These are phyloP conservation scores for Alternaria sp. DNA, from an alignment of 2,329 filamentous ascomycete genomes.

Conservation along the genomic window DNA sequence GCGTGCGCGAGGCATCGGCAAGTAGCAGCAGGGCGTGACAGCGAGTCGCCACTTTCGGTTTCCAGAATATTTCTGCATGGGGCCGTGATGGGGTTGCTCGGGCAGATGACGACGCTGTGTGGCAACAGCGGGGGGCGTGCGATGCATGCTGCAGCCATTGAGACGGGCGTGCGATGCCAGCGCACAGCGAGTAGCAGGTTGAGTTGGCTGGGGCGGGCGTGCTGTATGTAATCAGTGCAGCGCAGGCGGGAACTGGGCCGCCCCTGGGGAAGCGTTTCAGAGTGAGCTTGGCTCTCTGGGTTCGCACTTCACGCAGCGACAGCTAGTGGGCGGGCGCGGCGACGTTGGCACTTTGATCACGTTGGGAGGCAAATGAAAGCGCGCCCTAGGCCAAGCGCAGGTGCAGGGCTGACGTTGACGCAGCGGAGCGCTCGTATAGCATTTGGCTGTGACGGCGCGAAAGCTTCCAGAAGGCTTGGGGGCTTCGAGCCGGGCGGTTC, in stretches of 20 bases:
- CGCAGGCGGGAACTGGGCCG: conserved; percentile 8
- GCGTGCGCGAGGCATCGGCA: conserved; percentile 16
- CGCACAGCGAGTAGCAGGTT: neutral
- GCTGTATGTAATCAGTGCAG: conserved; percentile 10
- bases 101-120: conserved; percentile 24
- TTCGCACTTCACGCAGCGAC: neutral
- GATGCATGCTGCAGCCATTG: neutral
- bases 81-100: conserved; percentile 5
- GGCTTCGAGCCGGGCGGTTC: conserved; percentile 13
- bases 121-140: conserved; percentile 6
- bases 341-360: neutral
- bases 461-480: conserved; percentile 25
- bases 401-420: conserved; percentile 7
- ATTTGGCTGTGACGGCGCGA: neutral
- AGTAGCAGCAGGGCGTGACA: conserved; percentile 22
- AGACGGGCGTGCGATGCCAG: conserved; percentile 3
- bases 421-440: conserved; percentile 9
- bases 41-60: conserved; percentile 22
- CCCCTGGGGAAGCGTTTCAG: conserved; percentile 21
- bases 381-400: neutral
- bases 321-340: conserved; percentile 5
- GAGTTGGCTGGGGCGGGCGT: conserved; percentile 1
- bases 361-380: neutral
- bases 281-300: conserved; percentile 19
- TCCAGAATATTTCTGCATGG: conserved; percentile 20